Base-by-base conservation (phyloP, 805 yeast genomes). In the Pichia eremophila region DNA sequence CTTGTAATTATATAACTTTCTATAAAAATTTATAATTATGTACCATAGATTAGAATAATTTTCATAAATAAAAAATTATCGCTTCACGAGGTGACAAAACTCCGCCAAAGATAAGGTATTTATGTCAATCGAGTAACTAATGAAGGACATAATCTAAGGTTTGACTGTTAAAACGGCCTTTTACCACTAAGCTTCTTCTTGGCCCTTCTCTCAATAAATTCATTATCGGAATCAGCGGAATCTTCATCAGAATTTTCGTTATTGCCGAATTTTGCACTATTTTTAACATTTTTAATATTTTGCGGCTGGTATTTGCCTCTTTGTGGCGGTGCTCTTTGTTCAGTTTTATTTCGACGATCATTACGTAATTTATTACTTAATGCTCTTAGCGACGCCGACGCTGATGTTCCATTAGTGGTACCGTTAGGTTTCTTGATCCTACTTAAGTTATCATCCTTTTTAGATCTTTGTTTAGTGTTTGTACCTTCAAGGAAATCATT, bases 341-440 rank as follows among this genome's bases (percentile, higher is more conserved):
- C 29, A 9, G 18, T 14, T 25, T 42, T 39, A 5, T 34, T 45
- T 22, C 68, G 40, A 19, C 53, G 55, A 17, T 54, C 54, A 36
- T 54, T 50, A 36, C 68, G 46, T 31, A 65, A 14, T 39, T 57
- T 59, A 38, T 63, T 65, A 28, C 55, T 52, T 44, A 65, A 51
- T 3, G 66, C 59, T 17, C 53, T 47, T 31, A 64, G 38, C 17
- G 51, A 44, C 52, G 54, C 44, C 25, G 25, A 22, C 25, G 25
- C 6, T 22, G 25, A 22, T 22, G 25, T 22, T 22, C 25, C 25
- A 22, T 22, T 22, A 5, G 25, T 22, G 4, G 25, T 22, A 22
- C 5, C 5, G 25, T 22, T 22, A 22, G 25, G 25, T 22, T 22
- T 22, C 25, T 22, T 22, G 6, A 22, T 22, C 5, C 25, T 22